A percentile compares a stretch with the other conserved stretches of the same genome.
These are phyloP conservation scores for Tulasnella sp. DNA, from an alignment of 768 basidiomycete species.

Conservation along the genomic window DNA sequence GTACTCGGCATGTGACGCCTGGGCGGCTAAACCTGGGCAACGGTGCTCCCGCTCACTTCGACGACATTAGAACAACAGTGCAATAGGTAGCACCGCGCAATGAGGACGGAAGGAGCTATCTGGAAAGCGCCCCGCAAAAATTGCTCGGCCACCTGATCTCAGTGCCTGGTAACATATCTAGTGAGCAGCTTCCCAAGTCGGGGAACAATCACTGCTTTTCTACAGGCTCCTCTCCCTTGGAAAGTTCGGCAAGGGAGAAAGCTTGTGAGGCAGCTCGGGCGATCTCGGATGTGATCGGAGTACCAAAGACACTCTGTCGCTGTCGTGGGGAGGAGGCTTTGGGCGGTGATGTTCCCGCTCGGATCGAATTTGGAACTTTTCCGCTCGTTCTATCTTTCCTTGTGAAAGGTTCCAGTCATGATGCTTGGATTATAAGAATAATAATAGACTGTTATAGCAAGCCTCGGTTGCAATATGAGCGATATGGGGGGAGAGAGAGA, in stretches of 20 bases:
- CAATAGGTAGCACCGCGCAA: background rate
- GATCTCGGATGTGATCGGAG: background rate
- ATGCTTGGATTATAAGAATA: too few species aligned
- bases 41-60: background rate
- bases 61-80: background rate
- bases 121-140: background rate
- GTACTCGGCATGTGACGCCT: too few species aligned
- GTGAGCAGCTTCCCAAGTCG: background rate
- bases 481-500: too few species aligned
- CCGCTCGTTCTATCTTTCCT: too few species aligned
- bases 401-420: too few species aligned
- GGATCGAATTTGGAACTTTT: background rate
- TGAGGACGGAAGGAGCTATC: background rate
- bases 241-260: background rate
- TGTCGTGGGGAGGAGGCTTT: background rate
- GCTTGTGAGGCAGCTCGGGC: too few species aligned
- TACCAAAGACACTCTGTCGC: background rate
- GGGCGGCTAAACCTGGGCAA: background rate
- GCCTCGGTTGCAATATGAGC: too few species aligned
- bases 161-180: background rate
- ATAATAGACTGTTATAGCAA: too few species aligned
- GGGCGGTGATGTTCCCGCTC: background rate
- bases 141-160: background rate
- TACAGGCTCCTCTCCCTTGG: background rate
- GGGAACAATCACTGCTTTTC: background rate